These are phyloP conservation scores for Rhodotorula taiwanensis DNA, from an alignment of 768 basidiomycete genomes.

Conservation along the genomic window DNA sequence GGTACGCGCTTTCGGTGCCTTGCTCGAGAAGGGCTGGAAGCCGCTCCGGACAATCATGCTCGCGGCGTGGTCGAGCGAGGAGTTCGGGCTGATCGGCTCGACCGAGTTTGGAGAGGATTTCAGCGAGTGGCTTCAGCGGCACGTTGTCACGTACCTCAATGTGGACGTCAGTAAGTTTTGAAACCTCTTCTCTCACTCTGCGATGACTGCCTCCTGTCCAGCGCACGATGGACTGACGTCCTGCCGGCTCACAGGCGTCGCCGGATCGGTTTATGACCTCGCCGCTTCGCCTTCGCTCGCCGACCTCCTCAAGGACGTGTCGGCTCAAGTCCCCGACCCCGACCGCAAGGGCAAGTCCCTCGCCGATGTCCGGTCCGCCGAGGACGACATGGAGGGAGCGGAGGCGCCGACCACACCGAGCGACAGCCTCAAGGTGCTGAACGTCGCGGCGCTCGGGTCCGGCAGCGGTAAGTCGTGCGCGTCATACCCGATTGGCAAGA, in stretches of 20 bases:
- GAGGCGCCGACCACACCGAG: too few species aligned
- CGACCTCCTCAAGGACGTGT: constrained; percentile 58
- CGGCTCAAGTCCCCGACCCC: constrained; percentile 44
- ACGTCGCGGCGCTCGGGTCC: constrained; percentile 5
- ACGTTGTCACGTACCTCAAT: constrained; percentile 82
- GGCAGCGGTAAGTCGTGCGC: constrained; percentile 17
- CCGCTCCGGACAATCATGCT: constrained; percentile 69
- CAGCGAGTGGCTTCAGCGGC: constrained; percentile 64
- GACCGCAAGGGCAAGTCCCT: constrained; percentile 52
- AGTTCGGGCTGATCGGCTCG: constrained; percentile 67
- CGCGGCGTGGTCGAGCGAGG: constrained; percentile 69
- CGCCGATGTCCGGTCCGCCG: constrained; percentile 30
- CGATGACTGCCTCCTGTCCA: background rate
- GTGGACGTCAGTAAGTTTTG: constrained; percentile 51
- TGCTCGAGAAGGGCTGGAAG: constrained; percentile 70
- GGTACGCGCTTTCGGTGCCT: constrained; percentile 62
- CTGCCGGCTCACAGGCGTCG: constrained; percentile 49
- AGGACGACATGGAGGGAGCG: constrained; percentile 42
- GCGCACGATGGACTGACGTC: background rate
- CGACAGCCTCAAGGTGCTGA: constrained; percentile 16
- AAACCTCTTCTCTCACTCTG: background rate
- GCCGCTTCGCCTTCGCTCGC: constrained; percentile 74
- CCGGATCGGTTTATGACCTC: constrained; percentile 57
- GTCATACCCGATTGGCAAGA: too few species aligned
- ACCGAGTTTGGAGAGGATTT: constrained; percentile 96